Evolutionary conservation across 768 basidiomycete genomes (phyloP).

Genomic region (Leccinum uliginosum): DNA sequence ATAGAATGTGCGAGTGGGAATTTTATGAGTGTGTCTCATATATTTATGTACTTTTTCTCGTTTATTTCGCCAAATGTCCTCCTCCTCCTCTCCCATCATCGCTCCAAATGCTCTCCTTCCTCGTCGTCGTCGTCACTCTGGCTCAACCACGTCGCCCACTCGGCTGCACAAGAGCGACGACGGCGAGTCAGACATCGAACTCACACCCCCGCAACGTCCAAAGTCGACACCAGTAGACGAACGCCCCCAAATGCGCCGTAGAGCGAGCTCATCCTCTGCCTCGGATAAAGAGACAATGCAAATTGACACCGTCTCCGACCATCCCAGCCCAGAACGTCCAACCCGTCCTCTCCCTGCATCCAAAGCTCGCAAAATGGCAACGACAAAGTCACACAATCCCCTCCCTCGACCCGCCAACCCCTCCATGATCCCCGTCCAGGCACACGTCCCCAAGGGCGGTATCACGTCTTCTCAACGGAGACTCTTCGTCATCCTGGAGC

Average conservation of each 20-base stretch:
- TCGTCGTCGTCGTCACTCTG: slow-evolving; percentile 64
- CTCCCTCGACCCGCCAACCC: slow-evolving; percentile 59
- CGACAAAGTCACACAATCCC: slow-evolving; percentile 35
- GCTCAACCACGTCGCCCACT: slow-evolving; percentile 39
- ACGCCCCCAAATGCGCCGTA: slow-evolving; percentile 45
- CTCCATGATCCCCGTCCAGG: slow-evolving; percentile 77
- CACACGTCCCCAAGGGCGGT: slow-evolving; percentile 60
- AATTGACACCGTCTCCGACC: slow-evolving; percentile 13
- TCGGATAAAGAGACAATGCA: slow-evolving; percentile 35
- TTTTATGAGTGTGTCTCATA: too few relatives aligned
- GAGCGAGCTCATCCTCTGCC: slow-evolving; percentile 37
- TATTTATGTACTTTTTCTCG: too few relatives aligned
- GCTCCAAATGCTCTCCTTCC: slow-evolving; percentile 6
- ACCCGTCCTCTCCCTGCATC: slow-evolving; percentile 59
- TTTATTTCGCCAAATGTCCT: neutral
- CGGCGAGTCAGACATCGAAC: slow-evolving; percentile 15
- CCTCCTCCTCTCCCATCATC: slow-evolving; percentile 3
- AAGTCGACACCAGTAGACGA: slow-evolving; percentile 70
- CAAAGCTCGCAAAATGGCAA: slow-evolving; percentile 51
- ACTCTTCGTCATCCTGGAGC: slow-evolving; percentile 86
- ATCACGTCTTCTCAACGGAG: slow-evolving; percentile 55
- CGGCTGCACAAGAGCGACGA: slow-evolving; percentile 16
- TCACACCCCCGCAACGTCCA: slow-evolving; percentile 60
- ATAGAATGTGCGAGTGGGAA: too few relatives aligned
- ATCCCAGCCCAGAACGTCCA: slow-evolving; percentile 44